phyloP scores from a whole-genome alignment of 2,329 filamentous ascomycete species.

The Sarocladiaceae sp. region DNA sequence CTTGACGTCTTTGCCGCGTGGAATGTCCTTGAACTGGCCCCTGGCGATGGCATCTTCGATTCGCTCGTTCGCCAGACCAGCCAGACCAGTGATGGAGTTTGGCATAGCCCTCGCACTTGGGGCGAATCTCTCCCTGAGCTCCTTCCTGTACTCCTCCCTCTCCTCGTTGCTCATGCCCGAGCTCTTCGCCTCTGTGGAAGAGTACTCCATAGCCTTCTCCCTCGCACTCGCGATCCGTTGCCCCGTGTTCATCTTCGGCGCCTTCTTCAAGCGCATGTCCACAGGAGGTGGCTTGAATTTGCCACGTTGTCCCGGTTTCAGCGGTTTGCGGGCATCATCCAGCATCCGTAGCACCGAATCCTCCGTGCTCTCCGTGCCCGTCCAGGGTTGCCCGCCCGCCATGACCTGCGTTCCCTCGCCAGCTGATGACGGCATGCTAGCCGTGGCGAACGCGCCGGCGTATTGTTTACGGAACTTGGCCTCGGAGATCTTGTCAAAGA shows the following conservation, averaged over 20 bases:
- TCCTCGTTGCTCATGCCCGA: slow-evolving; percentile 60
- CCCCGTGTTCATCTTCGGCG: slow-evolving; percentile 33
- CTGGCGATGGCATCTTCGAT: slow-evolving; percentile 92
- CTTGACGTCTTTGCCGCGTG: slow-evolving; percentile 71
- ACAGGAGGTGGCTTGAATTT: slow-evolving; percentile 41
- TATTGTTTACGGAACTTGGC: slow-evolving; percentile 49
- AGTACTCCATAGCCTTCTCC: slow-evolving; percentile 50
- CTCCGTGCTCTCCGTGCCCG: slow-evolving; percentile 64
- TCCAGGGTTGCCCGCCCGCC: slow-evolving; percentile 67
- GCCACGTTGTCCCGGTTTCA: slow-evolving; percentile 44
- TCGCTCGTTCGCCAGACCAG: slow-evolving; percentile 78
- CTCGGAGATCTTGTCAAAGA: slow-evolving; percentile 50
- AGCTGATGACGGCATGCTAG: slow-evolving; percentile 47
- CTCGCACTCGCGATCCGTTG: slow-evolving; percentile 47
- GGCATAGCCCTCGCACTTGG: slow-evolving; percentile 68
- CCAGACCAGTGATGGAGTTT: slow-evolving; percentile 69
- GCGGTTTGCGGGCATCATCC: slow-evolving; percentile 68
- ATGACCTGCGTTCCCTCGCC: slow-evolving; percentile 58
- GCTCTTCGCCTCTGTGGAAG: slow-evolving; percentile 34
- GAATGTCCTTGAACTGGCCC: slow-evolving; percentile 81
- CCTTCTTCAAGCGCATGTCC: slow-evolving; percentile 43
- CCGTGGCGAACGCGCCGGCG: slow-evolving; percentile 40
- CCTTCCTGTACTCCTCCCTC: slow-evolving; percentile 60
- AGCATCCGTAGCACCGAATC: slow-evolving; percentile 82
- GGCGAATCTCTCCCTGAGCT: slow-evolving; percentile 75